Evolutionary conservation across 257 asterid species (phyloP).

Genomic region (Hygrophila difformis): DNA sequence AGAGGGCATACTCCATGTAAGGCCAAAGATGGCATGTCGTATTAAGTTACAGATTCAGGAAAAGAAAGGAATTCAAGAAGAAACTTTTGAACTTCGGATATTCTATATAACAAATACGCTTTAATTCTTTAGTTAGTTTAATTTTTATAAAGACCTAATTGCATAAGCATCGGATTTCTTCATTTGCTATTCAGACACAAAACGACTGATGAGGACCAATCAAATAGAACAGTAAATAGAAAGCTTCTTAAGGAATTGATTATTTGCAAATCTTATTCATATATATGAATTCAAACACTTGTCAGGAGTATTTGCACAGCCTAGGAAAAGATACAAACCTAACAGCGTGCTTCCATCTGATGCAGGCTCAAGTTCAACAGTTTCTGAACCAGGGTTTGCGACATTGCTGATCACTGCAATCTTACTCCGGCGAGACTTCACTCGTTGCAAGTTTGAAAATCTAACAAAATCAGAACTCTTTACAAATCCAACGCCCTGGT

Average conservation of each 20-base stretch:
- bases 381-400: constrained; percentile 57
- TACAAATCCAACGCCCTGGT: constrained; percentile 46
- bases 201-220: not conserved
- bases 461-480: constrained; percentile 57
- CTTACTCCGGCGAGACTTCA: constrained; percentile 55
- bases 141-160: too few species aligned
- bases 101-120: too few species aligned
- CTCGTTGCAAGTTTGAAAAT: constrained; percentile 58
- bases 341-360: constrained; percentile 86
- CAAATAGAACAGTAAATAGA: not conserved
- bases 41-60: not conserved
- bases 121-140: too few species aligned
- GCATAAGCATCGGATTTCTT: not conserved
- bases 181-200: not conserved
- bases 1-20: not conserved
- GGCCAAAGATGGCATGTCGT: not conserved
- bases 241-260: too few species aligned
- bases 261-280: too few species aligned
- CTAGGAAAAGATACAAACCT: constrained; percentile 27
- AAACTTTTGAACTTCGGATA: too few species aligned
- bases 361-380: constrained; percentile 86
- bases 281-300: too few species aligned
- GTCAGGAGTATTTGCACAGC: too few species aligned
- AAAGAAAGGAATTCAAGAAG: too few species aligned
- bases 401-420: constrained; percentile 62